Evolutionary conservation across 140 eudicot genomes (phyloP).

Genomic region (Cichorium intybus): DNA sequence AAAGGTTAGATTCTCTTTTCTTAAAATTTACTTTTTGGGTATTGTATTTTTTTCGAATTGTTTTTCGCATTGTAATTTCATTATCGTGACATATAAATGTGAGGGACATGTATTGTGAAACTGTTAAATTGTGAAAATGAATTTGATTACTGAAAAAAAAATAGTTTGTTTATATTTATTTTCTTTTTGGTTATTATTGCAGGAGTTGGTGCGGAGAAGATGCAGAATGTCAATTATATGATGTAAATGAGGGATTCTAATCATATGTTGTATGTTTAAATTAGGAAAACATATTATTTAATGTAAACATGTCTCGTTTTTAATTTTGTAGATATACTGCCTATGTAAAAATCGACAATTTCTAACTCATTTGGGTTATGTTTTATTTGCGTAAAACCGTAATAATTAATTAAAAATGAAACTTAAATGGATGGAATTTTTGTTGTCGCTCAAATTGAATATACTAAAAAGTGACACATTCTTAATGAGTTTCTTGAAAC

Average conservation of each 20-base stretch:
- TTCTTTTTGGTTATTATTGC: not conserved
- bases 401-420: not conserved
- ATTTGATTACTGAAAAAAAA: not conserved
- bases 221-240: not conserved
- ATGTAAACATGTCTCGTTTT: not conserved
- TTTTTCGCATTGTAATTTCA: too few species aligned
- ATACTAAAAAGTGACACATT: not conserved
- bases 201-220: slow-evolving; percentile 6
- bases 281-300: not conserved
- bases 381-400: too few species aligned
- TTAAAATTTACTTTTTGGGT: not conserved
- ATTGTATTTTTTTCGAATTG: too few species aligned
- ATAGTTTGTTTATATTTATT: not conserved
- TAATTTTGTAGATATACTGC: not conserved
- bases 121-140: not conserved
- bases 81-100: not conserved
- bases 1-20: slow-evolving; percentile 20
- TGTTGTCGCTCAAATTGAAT: not conserved
- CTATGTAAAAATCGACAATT: not conserved
- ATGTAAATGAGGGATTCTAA: slow-evolving; percentile 14
- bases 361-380: not conserved
- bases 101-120: too few species aligned
- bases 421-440: not conserved
- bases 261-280: slow-evolving; percentile 9
- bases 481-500: not conserved